Conservation (phyloP, 257 asterid genomes). For the Avicennia marina region DNA sequence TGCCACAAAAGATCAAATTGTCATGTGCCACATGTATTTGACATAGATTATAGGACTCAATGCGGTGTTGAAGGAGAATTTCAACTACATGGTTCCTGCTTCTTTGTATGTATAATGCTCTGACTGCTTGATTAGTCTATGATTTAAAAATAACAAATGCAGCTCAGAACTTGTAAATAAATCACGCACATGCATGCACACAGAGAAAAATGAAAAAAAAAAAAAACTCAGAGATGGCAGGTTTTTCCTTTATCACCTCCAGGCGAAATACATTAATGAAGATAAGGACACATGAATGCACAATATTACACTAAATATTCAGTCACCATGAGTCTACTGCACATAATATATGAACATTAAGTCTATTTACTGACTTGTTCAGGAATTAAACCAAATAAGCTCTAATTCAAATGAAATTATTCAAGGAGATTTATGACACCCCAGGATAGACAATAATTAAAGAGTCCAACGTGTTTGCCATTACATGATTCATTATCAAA, state of each 20-base stretch:
- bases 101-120: background rate
- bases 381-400: no score
- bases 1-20: background rate
- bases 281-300: no score
- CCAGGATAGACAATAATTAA: background rate
- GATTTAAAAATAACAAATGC: no score
- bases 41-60: background rate
- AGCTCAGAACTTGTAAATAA: no score
- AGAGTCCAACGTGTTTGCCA: background rate
- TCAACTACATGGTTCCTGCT: background rate
- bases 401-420: no score
- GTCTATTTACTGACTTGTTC: background rate
- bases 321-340: no score
- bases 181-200: no score
- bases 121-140: slow-evolving; percentile 2
- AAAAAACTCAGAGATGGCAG: background rate
- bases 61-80: background rate
- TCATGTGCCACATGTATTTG: background rate
- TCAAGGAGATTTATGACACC: background rate
- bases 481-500: slow-evolving; percentile 1
- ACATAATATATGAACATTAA: no score
- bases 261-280: background rate
- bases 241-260: slow-evolving; percentile 3
- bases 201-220: background rate
- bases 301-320: no score